Base-by-base conservation (phyloP, 1,139 yeast species). In the Geotrichum aggregatum region DNA sequence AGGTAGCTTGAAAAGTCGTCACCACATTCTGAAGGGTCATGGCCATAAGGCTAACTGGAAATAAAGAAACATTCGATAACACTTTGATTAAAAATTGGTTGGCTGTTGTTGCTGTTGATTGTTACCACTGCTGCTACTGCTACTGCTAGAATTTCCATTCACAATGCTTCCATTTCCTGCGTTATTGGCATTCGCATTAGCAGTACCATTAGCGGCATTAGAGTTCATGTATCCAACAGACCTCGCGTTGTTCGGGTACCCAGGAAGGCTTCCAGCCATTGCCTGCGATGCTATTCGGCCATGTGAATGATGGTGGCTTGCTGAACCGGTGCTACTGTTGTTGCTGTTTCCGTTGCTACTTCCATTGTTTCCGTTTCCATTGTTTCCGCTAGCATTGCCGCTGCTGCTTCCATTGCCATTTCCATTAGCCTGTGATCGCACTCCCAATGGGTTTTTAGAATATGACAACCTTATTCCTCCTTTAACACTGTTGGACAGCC, bases 361-460 rank as follows among this genome's bases (percentile, higher is more conserved):
- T 42, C 49, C 44, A n/a, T 21, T 16, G 22, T 18, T 26, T 16
- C 13, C 19, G 19, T 30, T 41, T 21, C 45, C 31, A 19, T 19
- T 30, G 18, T 35, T 35, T 42, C 49, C 51, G 36, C 19, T 30
- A n/a, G 31, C 26, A 45, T 46, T 56, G 33, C 56, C 55, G 35
- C 18, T 35, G 4, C 26, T 31, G 16, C 22, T 45, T 34, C 54
- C 41, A 21, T 36, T 36, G 30, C 56, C 56, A 42, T 43, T 47
- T 43, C 52, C 42, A 34, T 41, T 49, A 41, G 22, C 76, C 75
- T 44, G 52, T 4, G 52, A 46, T 61, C 98, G 80, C 5, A 92
- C 98, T 41, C 98, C 98, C 61, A 92, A 77, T 18, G 98, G 98
- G 68, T 92, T 92, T 71, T 92, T 92, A 43, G 96, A 87, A 65